Evolutionary conservation across 1,284 basidiomycete species (phyloP).

Genomic region (Tylopilus orsonianus): DNA sequence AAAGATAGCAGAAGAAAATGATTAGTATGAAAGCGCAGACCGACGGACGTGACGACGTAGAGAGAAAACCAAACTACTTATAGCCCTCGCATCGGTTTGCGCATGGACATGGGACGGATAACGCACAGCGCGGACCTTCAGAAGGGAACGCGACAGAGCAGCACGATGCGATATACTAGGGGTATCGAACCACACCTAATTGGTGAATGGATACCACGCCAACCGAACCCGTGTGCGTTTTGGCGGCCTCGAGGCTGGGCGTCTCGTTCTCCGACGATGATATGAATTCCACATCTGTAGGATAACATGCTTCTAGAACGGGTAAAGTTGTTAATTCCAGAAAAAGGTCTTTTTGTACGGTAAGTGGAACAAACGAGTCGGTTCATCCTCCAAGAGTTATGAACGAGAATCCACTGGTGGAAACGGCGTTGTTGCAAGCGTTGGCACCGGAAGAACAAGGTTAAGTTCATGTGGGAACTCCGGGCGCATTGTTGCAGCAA

Average conservation of each 20-base stretch:
- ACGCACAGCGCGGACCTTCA: conserved; percentile 13
- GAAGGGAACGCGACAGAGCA: conserved; percentile 1
- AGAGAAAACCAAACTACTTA: conserved; percentile 15
- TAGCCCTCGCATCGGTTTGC: conserved; percentile 10
- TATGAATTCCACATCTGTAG: conserved; percentile 6
- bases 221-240: conserved; percentile 5
- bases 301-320: neutral
- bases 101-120: conserved; percentile 18
- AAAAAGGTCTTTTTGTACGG: neutral
- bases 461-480: no score
- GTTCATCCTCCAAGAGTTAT: no score
- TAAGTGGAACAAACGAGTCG: no score
- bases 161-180: conserved; percentile 1
- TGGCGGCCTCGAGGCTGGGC: conserved; percentile 19
- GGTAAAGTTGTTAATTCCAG: neutral
- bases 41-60: conserved; percentile 1
- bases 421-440: neutral
- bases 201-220: neutral
- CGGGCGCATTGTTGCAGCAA: no score
- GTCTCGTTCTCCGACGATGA: conserved; percentile 13
- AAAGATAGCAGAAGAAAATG: neutral
- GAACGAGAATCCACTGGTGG: no score
- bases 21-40: neutral
- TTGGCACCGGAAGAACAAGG: neutral
- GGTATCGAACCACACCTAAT: conserved; percentile 8